Evolutionary conservation across 179 eudicot genomes (phyloP), one percentile per base, ranked within the genome.

Genomic region (Gypsophila paniculata): DNA sequence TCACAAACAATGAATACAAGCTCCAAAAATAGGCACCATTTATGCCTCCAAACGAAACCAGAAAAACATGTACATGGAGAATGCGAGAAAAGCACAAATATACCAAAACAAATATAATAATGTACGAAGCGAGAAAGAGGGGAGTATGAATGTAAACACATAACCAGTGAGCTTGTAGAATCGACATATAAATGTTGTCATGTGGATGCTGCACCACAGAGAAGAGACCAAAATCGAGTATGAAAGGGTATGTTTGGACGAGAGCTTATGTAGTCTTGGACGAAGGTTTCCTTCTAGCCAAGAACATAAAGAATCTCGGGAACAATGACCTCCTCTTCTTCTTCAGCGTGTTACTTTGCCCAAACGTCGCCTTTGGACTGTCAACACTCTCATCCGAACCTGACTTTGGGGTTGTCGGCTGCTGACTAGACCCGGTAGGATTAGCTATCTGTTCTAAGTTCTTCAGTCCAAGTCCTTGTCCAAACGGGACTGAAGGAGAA

Each of bases 221-320:
- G n/a, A n/a, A n/a, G n/a, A n/a, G n/a, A n/a, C n/a, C n/a, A n/a
- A n/a, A n/a, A n/a, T n/a, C n/a, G n/a, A n/a, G n/a, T 23, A 39
- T 51, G 3, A 51, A 51, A 29, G 18, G 39, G 55, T n/a, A 15
- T 55, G 10, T 69, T 17, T n/a, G 46, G 19, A 18, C 69, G 44
- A 14, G 32, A 55, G 12, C 39, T 76, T 46, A 81, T 7, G 76
- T 62, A 25, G 72, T 63, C 74, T 83, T 83, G 10, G 74, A 68
- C 6, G 82, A 72, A 2, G 84, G 42, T 60, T 72, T 70, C 70
- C 84, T 90, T 84, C 82, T 85, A 8, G 78, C 80, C 74, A 95
- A 83, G 85, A 95, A 85, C 99, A 86, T 92, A 39, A 92, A 84
- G 77, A 95, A 55, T 74, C 89, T 81, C 0, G 99, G 97, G 68